Evolutionary conservation across 83 land plant species (phyloP).

Genomic region (Thuja plicata): DNA sequence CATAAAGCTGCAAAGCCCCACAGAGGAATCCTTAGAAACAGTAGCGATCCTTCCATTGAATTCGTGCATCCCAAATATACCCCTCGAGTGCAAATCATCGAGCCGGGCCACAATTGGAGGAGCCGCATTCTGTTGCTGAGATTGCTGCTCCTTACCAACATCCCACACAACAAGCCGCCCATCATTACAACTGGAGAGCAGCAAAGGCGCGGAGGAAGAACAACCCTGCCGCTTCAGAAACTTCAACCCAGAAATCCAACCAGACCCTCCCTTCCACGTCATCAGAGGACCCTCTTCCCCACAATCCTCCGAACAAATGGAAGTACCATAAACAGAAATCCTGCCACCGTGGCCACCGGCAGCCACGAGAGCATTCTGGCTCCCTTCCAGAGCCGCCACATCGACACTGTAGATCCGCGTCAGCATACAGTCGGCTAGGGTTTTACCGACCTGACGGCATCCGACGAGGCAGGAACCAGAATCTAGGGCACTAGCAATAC

Average conservation of each 20-base stretch:
- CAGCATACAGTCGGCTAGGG: slow-evolving; percentile 23
- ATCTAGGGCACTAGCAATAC: background rate
- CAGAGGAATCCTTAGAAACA: slow-evolving; percentile 37
- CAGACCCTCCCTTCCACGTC: slow-evolving; percentile 38
- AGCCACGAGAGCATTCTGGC: slow-evolving; percentile 21
- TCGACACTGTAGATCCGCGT: slow-evolving; percentile 42
- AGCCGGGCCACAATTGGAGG: slow-evolving; percentile 28
- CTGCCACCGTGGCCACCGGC: slow-evolving; percentile 47
- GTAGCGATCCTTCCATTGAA: slow-evolving; percentile 32
- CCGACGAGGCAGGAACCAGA: slow-evolving; percentile 16
- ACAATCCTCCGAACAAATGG: background rate
- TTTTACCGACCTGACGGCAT: slow-evolving; percentile 11
- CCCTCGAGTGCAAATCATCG: slow-evolving; percentile 27
- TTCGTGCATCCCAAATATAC: slow-evolving; percentile 42
- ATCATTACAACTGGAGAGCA: slow-evolving; percentile 41
- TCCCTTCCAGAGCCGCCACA: background rate
- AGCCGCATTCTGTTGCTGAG: background rate
- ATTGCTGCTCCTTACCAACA: slow-evolving; percentile 24
- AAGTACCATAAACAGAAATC: slow-evolving; percentile 37
- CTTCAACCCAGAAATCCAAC: slow-evolving; percentile 42
- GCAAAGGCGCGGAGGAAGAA: slow-evolving; percentile 3
- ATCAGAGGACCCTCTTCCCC: slow-evolving; percentile 14
- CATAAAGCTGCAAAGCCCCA: slow-evolving; percentile 18
- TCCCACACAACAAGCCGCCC: slow-evolving; percentile 45
- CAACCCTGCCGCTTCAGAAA: slow-evolving; percentile 20